Evolutionary conservation across 148 eudicot genomes (phyloP).

Genomic region (Tetragonia tetragonoides): DNA sequence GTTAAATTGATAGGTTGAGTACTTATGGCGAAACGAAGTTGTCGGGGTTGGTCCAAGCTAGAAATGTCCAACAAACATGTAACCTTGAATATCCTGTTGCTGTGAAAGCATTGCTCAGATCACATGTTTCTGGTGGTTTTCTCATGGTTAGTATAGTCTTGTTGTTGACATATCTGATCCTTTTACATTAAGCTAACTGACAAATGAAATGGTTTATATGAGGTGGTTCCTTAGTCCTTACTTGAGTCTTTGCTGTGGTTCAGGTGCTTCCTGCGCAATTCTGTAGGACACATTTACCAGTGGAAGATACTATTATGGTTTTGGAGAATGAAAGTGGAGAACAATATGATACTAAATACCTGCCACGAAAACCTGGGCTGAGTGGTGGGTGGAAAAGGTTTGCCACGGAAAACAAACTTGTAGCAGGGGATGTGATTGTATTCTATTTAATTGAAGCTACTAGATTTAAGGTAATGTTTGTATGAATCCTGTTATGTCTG

Average conservation of each 20-base stretch:
- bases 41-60: constrained; percentile 37
- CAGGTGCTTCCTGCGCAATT: constrained; percentile 51
- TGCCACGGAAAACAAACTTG: constrained; percentile 42
- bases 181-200: background rate
- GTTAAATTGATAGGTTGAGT: background rate
- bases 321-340: constrained; percentile 59
- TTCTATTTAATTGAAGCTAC: constrained; percentile 45
- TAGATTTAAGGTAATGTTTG: constrained; percentile 51
- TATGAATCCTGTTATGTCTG: background rate
- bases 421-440: constrained; percentile 53
- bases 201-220: background rate
- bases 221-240: constrained; percentile 6
- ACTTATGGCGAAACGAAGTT: constrained; percentile 1
- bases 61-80: constrained; percentile 30
- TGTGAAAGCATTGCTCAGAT: constrained; percentile 34
- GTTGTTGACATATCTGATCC: background rate
- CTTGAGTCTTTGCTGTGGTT: background rate
- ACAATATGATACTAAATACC: constrained; percentile 36
- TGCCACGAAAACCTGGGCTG: constrained; percentile 40
- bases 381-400: constrained; percentile 70
- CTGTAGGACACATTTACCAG: constrained; percentile 46
- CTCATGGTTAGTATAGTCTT: constrained; percentile 43
- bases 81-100: constrained; percentile 45
- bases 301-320: constrained; percentile 28
- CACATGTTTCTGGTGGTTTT: constrained; percentile 46